phyloP scores from a whole-genome alignment of 352 stramenopile genomes.

The Thalassiosira livingstoniorum region DNA sequence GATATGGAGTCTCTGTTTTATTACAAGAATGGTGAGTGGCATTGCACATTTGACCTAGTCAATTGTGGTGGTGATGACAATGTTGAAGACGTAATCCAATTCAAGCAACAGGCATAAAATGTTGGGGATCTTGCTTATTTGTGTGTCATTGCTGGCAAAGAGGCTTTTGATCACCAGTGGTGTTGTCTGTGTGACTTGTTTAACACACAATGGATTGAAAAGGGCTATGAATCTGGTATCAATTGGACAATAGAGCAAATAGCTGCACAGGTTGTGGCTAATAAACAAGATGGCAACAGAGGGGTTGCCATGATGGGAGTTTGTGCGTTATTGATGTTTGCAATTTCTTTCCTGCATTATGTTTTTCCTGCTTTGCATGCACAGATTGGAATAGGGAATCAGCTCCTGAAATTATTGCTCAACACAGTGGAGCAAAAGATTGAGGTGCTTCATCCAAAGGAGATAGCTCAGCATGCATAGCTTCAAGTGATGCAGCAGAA shows the following conservation, averaged over 20 bases:
- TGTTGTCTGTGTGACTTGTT: slow-evolving; percentile 23
- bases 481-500: background rate
- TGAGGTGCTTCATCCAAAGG: background rate
- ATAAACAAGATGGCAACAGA: too few relatives aligned
- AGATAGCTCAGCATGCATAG: background rate
- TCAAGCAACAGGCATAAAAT: too few relatives aligned
- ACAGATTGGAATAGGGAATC: slow-evolving; percentile 20
- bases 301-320: too few relatives aligned
- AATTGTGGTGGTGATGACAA: too few relatives aligned
- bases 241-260: background rate
- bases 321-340: slow-evolving; percentile 6
- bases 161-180: slow-evolving; percentile 7
- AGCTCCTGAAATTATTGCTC: slow-evolving; percentile 8
- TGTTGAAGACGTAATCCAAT: too few relatives aligned
- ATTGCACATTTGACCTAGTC: too few relatives aligned
- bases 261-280: background rate
- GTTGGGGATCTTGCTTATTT: too few relatives aligned
- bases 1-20: background rate
- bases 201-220: slow-evolving; percentile 9
- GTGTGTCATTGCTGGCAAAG: too few relatives aligned
- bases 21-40: background rate
- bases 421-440: slow-evolving; percentile 11
- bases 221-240: background rate
- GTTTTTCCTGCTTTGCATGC: slow-evolving; percentile 18
- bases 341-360: slow-evolving; percentile 1